Evolutionary conservation across 2,329 filamentous ascomycete genomes (phyloP), one percentile per base, ranked within the genome.

Genomic region (Amesomyces nigricolor): DNA sequence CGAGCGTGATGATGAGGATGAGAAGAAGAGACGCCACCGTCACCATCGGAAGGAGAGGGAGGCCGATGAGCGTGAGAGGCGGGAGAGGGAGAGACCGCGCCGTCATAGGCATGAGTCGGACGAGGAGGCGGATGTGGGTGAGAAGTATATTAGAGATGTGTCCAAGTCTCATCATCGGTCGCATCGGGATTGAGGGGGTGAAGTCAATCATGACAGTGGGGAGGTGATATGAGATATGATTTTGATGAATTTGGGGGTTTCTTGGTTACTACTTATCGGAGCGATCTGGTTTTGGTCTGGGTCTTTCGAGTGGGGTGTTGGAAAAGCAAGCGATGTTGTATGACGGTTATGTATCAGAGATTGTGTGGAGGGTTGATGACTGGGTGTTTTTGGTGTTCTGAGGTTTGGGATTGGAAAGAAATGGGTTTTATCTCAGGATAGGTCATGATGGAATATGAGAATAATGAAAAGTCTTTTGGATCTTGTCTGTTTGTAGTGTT

Each of bases 11-110:
- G 67, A 70, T 9, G 68, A 69, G 22, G 66, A 58, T 53, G 68
- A 70, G 26, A 63, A 64, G 44, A 54, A 53, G 48, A 61, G 58
- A 62, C 57, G 65, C 57, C 58, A 73, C 42, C 69, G 71, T 58
- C 70, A 73, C 54, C 63, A 71, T 57, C 71, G 65, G 10, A 57
- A 62, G 4, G 63, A 64, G 2, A 58, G 58, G 17, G 62, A 64
- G 8, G 62, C 62, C 22, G 64, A 65, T 47, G 65, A 66, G 29
- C 59, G 68, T 16, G 64, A 67, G 22, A 57, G 65, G 44, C 58
- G 68, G 4, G 65, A 68, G 4, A 66, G 66, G 5, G 59, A 67
- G 13, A 64, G 62, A 38, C 66, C 70, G 35, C 61, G 65, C 19
- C 65, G 70, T 14, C 68, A 70, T 37, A 45, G 58, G 30, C 55